Evolutionary conservation across 2,329 filamentous ascomycete genomes (phyloP).

Genomic region (Talaromyces sp.): DNA sequence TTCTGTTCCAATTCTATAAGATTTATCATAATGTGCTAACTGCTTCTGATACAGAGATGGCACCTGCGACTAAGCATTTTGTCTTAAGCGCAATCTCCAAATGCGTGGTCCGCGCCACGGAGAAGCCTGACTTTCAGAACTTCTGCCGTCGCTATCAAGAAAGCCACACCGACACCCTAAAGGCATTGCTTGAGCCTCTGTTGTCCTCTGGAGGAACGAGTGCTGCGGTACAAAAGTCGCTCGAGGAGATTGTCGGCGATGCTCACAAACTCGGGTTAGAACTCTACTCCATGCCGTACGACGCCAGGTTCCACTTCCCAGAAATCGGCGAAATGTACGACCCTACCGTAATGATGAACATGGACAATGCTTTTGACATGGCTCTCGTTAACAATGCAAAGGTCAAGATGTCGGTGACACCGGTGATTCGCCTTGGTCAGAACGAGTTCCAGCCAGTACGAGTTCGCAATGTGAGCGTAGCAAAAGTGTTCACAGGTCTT

Average conservation of each 20-base stretch:
- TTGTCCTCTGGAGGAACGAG: conserved; percentile 12
- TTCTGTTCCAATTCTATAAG: background rate
- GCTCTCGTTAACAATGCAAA: background rate
- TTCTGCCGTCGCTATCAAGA: conserved; percentile 19
- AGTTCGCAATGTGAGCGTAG: background rate
- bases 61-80: conserved; percentile 16
- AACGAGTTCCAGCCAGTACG: background rate
- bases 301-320: conserved; percentile 23
- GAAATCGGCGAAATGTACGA: conserved; percentile 21
- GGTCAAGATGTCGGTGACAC: conserved; percentile 7
- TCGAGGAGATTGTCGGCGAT: conserved; percentile 20
- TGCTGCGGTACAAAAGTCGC: conserved; percentile 18
- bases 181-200: conserved; percentile 19
- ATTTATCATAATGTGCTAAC: background rate
- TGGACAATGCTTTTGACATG: conserved; percentile 11
- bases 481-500: conserved; percentile 3
- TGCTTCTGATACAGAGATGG: conserved; percentile 14
- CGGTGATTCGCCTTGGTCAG: conserved; percentile 3
- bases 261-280: conserved; percentile 23
- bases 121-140: conserved; percentile 20
- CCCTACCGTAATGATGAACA: conserved; percentile 21
- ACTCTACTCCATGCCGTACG: conserved; percentile 23
- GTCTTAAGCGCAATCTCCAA: conserved; percentile 17
- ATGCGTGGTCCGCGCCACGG: conserved; percentile 17
- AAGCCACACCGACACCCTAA: conserved; percentile 18